Conservation (phyloP, 2,329 filamentous ascomycete genomes). For the Mycocentrospora acerina region DNA sequence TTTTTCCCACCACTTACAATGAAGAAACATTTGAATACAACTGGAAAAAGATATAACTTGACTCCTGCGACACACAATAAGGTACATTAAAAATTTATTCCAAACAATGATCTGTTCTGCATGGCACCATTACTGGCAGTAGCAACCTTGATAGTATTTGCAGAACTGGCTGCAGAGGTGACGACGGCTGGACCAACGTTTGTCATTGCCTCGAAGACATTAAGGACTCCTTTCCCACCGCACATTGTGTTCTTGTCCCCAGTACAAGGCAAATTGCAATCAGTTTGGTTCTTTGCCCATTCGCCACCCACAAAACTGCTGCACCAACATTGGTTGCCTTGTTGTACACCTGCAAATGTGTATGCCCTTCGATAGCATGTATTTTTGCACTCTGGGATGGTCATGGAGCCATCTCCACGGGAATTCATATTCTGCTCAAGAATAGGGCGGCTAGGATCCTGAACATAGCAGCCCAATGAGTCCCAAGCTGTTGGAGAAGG, state of each 20-base stretch:
- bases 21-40: too few relatives aligned
- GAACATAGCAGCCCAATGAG: constrained; percentile 9
- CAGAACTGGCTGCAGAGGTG: too few relatives aligned
- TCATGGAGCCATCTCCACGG: constrained; percentile 3
- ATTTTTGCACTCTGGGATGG: constrained; percentile 6
- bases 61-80: too few relatives aligned
- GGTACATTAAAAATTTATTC: too few relatives aligned
- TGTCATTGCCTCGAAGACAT: constrained; percentile 16
- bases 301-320: constrained; percentile 15
- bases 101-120: too few relatives aligned
- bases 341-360: constrained; percentile 4
- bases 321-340: constrained; percentile 18
- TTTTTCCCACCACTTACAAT: too few relatives aligned
- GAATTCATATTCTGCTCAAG: constrained; percentile 11
- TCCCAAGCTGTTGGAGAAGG: constrained; percentile 12
- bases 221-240: constrained; percentile 13
- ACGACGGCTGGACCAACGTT: too few relatives aligned
- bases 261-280: constrained; percentile 13
- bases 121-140: too few relatives aligned
- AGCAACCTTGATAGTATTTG: too few relatives aligned
- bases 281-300: constrained; percentile 13
- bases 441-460: constrained; percentile 6
- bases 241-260: constrained; percentile 15
- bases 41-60: too few relatives aligned
- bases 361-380: constrained; percentile 7